Evolutionary conservation across 768 basidiomycete species (phyloP).

Genomic region (Agaricus sinodeliciosus): DNA sequence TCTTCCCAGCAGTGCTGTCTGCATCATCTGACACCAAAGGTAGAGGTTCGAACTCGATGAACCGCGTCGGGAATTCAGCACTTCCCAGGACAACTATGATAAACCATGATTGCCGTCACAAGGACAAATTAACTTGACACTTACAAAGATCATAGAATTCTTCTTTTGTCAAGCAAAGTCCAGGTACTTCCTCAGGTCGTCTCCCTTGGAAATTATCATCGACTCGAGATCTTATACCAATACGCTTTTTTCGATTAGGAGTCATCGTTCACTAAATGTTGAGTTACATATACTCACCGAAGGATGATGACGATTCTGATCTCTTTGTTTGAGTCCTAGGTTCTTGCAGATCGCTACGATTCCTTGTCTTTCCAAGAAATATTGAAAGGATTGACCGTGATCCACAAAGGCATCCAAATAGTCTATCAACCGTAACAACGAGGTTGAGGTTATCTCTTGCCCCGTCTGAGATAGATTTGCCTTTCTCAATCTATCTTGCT

Average conservation of each 20-base stretch:
- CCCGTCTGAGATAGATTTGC: conserved; percentile 21
- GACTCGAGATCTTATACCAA: not conserved
- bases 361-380: conserved; percentile 23
- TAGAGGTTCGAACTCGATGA: conserved; percentile 27
- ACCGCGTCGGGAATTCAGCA: conserved; percentile 26
- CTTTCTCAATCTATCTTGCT: conserved; percentile 19
- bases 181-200: conserved; percentile 11
- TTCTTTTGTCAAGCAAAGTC: conserved; percentile 29
- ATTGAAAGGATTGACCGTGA: conserved; percentile 28
- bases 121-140: conserved; percentile 9
- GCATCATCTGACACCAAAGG: not conserved
- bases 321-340: conserved; percentile 23
- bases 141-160: conserved; percentile 34
- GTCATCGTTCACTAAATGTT: conserved; percentile 13
- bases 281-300: conserved; percentile 16
- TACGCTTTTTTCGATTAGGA: not conserved
- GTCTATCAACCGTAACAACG: conserved; percentile 27
- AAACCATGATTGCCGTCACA: not conserved
- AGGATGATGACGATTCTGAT: conserved; percentile 24
- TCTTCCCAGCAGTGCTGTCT: too few relatives aligned
- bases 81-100: conserved; percentile 28
- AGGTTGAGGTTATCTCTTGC: conserved; percentile 20
- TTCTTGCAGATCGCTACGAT: conserved; percentile 15
- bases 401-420: conserved; percentile 36
- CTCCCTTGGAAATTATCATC: not conserved